Percentiles rank a stretch among this genome's conserved stretches.
phyloP scores from a whole-genome alignment of 331 rosid species.

The Phaseolus coccineus region DNA sequence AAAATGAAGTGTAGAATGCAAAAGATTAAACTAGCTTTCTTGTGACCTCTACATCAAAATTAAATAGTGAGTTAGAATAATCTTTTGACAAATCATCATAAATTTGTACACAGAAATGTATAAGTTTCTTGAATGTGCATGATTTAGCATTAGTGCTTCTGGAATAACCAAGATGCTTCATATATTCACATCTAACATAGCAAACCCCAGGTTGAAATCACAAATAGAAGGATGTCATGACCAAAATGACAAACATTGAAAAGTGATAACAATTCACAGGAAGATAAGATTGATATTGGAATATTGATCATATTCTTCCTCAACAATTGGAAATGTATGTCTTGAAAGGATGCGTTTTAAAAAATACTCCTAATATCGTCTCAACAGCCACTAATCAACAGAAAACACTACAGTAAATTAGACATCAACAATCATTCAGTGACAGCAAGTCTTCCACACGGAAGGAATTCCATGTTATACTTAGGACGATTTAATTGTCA shows the following conservation, averaged over 20 bases:
- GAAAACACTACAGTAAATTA: constrained; percentile 27
- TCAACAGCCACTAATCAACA: constrained; percentile 29
- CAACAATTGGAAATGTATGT: constrained; percentile 35
- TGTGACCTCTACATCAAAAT: constrained; percentile 72
- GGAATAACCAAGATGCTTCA: constrained; percentile 38
- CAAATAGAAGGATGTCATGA: constrained; percentile 27
- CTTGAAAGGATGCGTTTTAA: constrained; percentile 6
- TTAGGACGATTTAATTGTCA: constrained; percentile 16
- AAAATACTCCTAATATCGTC: constrained; percentile 36
- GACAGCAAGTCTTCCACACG: constrained; percentile 37
- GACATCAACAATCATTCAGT: constrained; percentile 6
- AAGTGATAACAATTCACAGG: constrained; percentile 22
- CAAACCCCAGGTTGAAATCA: constrained; percentile 39
- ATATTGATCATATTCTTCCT: constrained; percentile 22
- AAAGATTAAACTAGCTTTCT: constrained; percentile 71
- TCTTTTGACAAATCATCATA: constrained; percentile 17
- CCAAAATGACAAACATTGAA: constrained; percentile 30
- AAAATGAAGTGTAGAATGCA: constrained; percentile 72
- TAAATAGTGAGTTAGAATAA: constrained; percentile 40
- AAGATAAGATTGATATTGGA: constrained; percentile 14
- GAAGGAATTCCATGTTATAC: constrained; percentile 27
- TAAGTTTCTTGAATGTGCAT: constrained; percentile 27
- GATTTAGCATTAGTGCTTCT: constrained; percentile 19
- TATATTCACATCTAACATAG: constrained; percentile 30
- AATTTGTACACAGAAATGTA: constrained; percentile 8